Conservation (phyloP, 441 rosid genomes). For the Adansonia madagascariensis region DNA sequence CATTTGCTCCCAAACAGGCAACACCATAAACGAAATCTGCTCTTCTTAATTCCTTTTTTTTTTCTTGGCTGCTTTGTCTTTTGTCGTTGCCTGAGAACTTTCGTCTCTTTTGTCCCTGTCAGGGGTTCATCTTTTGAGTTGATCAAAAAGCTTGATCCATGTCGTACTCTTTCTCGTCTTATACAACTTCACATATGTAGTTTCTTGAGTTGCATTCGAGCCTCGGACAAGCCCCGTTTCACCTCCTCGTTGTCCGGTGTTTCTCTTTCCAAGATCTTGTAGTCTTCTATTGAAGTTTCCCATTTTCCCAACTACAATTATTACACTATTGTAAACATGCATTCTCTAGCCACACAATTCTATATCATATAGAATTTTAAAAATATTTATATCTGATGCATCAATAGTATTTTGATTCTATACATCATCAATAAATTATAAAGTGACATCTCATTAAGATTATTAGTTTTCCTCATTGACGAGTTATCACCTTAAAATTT, state of each 20-base stretch:
- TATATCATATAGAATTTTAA: no score
- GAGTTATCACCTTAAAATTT: no score
- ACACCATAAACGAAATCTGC: background rate
- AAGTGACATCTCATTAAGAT: background rate
- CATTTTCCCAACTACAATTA: constrained; percentile 57
- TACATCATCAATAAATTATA: no score
- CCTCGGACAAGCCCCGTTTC: constrained; percentile 52
- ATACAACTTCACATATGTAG: constrained; percentile 31
- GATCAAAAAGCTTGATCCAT: background rate
- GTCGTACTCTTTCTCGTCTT: background rate
- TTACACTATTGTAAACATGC: no score
- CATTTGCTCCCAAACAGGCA: background rate
- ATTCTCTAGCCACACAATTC: no score
- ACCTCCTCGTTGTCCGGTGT: constrained; percentile 71
- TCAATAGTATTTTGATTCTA: no score
- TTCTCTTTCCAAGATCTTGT: constrained; percentile 58
- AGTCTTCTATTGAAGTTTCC: constrained; percentile 71
- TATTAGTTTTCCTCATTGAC: background rate
- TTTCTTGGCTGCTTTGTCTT: background rate
- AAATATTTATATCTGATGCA: no score
- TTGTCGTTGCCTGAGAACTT: background rate
- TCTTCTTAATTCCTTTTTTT: background rate
- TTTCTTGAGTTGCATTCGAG: constrained; percentile 52
- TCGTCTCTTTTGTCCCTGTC: background rate
- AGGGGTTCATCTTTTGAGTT: background rate